These are phyloP conservation scores for Parathielavia appendiculata DNA, from an alignment of 495 filamentous ascomycete species.

Conservation along the genomic window DNA sequence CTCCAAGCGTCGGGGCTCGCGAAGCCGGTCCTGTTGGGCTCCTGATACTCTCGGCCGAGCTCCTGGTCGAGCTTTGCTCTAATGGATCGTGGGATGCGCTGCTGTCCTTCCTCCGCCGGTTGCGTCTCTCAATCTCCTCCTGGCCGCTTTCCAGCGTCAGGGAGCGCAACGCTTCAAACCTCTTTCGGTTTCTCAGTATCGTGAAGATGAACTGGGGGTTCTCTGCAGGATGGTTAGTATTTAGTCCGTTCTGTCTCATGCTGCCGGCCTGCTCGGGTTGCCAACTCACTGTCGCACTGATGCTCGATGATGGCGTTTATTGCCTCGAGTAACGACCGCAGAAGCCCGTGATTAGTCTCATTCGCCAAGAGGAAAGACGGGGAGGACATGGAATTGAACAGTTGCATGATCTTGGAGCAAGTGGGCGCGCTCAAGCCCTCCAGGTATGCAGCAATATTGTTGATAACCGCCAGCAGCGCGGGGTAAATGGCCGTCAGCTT, in stretches of 20 bases:
- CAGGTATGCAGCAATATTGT: constrained; percentile 83
- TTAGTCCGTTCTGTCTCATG: background rate
- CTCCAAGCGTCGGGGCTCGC: constrained; percentile 57
- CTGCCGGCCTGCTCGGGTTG: background rate
- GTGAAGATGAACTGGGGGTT: constrained; percentile 81
- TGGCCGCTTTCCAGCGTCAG: constrained; percentile 96
- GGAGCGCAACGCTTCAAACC: constrained; percentile 80
- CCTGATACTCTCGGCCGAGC: constrained; percentile 67
- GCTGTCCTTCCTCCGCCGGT: constrained; percentile 67
- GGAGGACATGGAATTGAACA: constrained; percentile 91
- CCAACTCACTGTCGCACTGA: constrained; percentile 66
- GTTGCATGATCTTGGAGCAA: constrained; percentile 76
- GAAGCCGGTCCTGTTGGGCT: constrained; percentile 54
- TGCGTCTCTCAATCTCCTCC: constrained; percentile 82
- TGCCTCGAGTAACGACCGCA: constrained; percentile 79
- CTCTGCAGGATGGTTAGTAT: constrained; percentile 46
- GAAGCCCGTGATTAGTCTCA: constrained; percentile 79
- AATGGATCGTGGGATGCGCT: constrained; percentile 42
- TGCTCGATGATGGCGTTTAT: constrained; percentile 92
- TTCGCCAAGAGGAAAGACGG: constrained; percentile 94
- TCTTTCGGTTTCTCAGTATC: constrained; percentile 70
- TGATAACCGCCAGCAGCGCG: constrained; percentile 84
- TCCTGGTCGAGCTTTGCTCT: constrained; percentile 47
- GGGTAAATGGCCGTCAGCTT: constrained; percentile 91
- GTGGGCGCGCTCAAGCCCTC: constrained; percentile 68